These are phyloP conservation scores for Oryza meyeriana DNA, from an alignment of 176 grass and related monocot species.

Conservation along the genomic window DNA sequence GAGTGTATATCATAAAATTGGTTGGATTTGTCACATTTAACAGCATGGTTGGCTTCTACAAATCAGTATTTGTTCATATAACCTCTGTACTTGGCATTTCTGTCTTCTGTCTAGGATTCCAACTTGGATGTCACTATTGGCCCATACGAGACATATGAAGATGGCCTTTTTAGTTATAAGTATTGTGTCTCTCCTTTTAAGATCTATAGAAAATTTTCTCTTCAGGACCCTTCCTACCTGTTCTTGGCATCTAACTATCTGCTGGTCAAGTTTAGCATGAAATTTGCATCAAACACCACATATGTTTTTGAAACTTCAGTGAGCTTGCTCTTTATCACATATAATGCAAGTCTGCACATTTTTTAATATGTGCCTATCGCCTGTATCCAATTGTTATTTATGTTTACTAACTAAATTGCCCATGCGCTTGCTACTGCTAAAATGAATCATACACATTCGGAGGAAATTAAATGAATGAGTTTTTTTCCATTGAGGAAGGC, in stretches of 20 bases:
- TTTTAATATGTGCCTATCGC: not conserved
- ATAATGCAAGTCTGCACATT: not conserved
- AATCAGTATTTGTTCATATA: constrained; percentile 19
- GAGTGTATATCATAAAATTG: not conserved
- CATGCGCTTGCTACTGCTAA: no score
- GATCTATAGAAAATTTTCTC: not conserved
- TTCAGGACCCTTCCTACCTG: not conserved
- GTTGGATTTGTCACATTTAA: not conserved
- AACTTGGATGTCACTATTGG: constrained; percentile 96
- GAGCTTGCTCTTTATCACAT: constrained; percentile 12
- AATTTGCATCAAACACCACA: not conserved
- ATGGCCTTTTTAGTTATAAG: constrained; percentile 96
- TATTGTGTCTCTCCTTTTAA: constrained; percentile 27
- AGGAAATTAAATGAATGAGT: no score
- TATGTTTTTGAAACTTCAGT: not conserved
- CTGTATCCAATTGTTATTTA: not conserved
- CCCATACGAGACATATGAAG: constrained; percentile 97
- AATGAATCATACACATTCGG: no score
- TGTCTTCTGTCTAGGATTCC: constrained; percentile 64
- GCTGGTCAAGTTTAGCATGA: not conserved
- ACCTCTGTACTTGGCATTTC: constrained; percentile 24
- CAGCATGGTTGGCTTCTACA: not conserved
- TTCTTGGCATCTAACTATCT: constrained; percentile 9
- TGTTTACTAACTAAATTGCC: not conserved
- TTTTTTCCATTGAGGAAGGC: no score